phyloP scores from a whole-genome alignment of 805 yeast species.

The Millerozyma acaciae region DNA sequence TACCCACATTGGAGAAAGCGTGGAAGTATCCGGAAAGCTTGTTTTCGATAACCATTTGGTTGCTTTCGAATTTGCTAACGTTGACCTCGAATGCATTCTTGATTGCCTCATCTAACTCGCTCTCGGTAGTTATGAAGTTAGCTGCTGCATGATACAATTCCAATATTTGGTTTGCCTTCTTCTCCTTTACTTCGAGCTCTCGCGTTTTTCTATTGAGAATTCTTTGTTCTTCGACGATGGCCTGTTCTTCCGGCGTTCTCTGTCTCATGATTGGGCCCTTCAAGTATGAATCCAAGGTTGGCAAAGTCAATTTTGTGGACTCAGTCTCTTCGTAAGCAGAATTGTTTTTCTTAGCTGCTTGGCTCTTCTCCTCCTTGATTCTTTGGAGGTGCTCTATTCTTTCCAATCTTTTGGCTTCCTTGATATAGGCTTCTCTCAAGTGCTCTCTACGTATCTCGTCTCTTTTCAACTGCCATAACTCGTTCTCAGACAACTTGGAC shows the following conservation, averaged over 20 bases:
- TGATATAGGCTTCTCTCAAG: constrained; percentile 56
- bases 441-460: constrained; percentile 71
- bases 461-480: constrained; percentile 47
- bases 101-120: constrained; percentile 54
- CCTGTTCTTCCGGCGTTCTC: constrained; percentile 68
- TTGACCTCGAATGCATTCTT: constrained; percentile 51
- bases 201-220: constrained; percentile 58
- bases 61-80: constrained; percentile 30
- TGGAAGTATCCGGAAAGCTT: constrained; percentile 30
- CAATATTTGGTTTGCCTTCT: constrained; percentile 54
- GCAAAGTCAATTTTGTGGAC: constrained; percentile 67
- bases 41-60: constrained; percentile 30
- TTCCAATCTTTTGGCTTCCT: constrained; percentile 49
- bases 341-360: constrained; percentile 23
- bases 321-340: constrained; percentile 39
- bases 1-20: constrained; percentile 24
- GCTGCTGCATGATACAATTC: constrained; percentile 70
- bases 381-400: constrained; percentile 29
- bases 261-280: constrained; percentile 67
- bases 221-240: constrained; percentile 54
- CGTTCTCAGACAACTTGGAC: constrained; percentile 24
- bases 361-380: constrained; percentile 20
- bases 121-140: constrained; percentile 69
- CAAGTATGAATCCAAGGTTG: constrained; percentile 68
- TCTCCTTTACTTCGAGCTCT: constrained; percentile 50